Base-by-base conservation (phyloP, 2,329 filamentous ascomycete genomes). In the Cercospora sojina region DNA sequence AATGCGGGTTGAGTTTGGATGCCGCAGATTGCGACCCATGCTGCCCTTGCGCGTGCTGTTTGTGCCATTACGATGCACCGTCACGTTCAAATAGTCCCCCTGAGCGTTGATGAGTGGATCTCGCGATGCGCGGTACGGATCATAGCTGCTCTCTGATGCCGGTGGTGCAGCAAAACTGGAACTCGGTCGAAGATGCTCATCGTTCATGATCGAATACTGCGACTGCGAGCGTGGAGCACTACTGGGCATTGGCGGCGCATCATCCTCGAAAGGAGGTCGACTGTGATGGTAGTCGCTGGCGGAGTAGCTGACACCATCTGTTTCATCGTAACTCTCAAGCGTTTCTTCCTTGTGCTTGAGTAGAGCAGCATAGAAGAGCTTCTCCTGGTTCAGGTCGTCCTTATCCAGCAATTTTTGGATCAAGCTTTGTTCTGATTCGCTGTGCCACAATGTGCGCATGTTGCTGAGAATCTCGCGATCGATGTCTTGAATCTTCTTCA, bases 201-300 rank as follows among this genome's bases (percentile, higher is more conserved):
- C 82, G 38, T 85, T 85, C 64, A 86, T 78, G 62, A 86, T 84
- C 1, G 86, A 87, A 70, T 84, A 86, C 51, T 84, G 82, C 4
- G 86, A 87, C 57, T 83, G 80, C 6, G 83, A 81, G 55, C 83
- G 82, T 59, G 78, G 76, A 65, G 81, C 80, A 43, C 68, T 70
- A 5, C 73, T 72, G 1, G 80, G 78, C 53, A 81, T 67, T 10
- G 79, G 73, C 29, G 78, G 75, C 41, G 77, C 64, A 58, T 79
- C 76, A 6, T 68, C 63, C 13, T 74, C 66, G 7, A 72, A 73
- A n/a, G 76, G 74, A 70, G 76, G 81, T 13, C 72, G 72, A 62
- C 91, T 85, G 74, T 96, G 92, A 74, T 97, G 94, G 73, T 96
- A 95, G 75, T 98, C 94, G 78, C 93, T 97, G 64, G 90, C 86